These are phyloP conservation scores for Fusarium palustre DNA, from an alignment of 2,329 filamentous ascomycete genomes.

Conservation along the genomic window DNA sequence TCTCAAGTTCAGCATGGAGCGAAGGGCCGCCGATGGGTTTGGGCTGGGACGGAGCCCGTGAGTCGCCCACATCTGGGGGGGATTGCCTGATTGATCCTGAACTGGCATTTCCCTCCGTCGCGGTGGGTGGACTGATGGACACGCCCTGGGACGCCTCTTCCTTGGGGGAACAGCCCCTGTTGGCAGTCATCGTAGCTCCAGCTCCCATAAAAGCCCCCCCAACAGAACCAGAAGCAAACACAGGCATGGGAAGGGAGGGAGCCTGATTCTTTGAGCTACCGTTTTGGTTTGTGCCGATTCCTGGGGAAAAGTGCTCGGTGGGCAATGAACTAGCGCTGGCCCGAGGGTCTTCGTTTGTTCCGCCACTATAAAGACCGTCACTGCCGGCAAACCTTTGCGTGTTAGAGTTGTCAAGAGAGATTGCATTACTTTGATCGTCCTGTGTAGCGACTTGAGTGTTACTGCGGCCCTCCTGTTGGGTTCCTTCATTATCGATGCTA, in stretches of 20 bases:
- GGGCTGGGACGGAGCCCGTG: constrained; percentile 1
- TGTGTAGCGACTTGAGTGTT: not conserved
- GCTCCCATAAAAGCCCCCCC: constrained; percentile 4
- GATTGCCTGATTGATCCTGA: constrained; percentile 25
- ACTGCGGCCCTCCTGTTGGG: constrained; percentile 1
- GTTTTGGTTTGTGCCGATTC: constrained; percentile 16
- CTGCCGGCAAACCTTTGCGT: constrained; percentile 19
- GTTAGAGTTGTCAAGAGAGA: constrained; percentile 5
- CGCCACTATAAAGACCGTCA: constrained; percentile 27
- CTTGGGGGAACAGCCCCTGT: not conserved
- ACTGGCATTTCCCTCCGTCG: constrained; percentile 21
- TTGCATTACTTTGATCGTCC: not conserved
- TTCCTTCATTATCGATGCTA: constrained; percentile 6
- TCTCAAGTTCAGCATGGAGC: constrained; percentile 54
- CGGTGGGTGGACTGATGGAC: constrained; percentile 37
- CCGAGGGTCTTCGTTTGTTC: constrained; percentile 19
- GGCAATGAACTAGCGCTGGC: constrained; percentile 3
- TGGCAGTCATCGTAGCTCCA: not conserved
- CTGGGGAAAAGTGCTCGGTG: constrained; percentile 12
- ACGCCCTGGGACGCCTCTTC: constrained; percentile 26
- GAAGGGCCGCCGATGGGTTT: constrained; percentile 25
- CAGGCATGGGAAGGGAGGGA: constrained; percentile 10
- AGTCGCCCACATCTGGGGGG: constrained; percentile 20
- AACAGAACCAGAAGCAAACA: not conserved
- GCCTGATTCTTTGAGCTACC: constrained; percentile 8